Conservation (phyloP, 345 rosid genomes). For the Eucalyptus grandis region DNA sequence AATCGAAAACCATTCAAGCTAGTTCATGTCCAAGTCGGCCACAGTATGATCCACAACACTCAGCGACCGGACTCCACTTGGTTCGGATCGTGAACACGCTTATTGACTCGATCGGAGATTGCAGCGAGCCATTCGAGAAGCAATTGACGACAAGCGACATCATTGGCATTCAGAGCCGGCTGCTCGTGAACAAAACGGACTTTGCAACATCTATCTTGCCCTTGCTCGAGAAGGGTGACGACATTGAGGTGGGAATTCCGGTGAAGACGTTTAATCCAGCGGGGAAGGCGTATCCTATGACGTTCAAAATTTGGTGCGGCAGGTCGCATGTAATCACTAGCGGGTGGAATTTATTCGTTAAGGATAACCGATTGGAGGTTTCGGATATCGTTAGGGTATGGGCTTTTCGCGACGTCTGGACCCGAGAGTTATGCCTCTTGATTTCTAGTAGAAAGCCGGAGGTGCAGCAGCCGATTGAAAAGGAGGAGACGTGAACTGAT, state of each 20-base stretch:
- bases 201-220: neutral
- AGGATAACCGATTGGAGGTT: neutral
- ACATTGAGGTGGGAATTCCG: neutral
- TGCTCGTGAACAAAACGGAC: neutral
- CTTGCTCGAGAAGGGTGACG: neutral
- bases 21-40: neutral
- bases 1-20: neutral
- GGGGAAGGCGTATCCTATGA: neutral
- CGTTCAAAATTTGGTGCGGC: neutral
- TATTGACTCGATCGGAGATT: neutral
- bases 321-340: neutral
- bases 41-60: neutral
- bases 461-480: neutral
- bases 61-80: neutral
- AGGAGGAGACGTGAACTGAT: neutral
- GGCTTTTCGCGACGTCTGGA: neutral
- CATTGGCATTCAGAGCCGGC: neutral
- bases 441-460: neutral
- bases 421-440: neutral
- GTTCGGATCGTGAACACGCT: neutral
- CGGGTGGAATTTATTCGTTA: neutral
- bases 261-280: neutral
- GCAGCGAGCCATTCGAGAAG: neutral
- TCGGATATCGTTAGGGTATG: neutral
- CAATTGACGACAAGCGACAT: neutral